Base-by-base conservation (phyloP, 805 yeast species). In the Saturnispora gosingensis region DNA sequence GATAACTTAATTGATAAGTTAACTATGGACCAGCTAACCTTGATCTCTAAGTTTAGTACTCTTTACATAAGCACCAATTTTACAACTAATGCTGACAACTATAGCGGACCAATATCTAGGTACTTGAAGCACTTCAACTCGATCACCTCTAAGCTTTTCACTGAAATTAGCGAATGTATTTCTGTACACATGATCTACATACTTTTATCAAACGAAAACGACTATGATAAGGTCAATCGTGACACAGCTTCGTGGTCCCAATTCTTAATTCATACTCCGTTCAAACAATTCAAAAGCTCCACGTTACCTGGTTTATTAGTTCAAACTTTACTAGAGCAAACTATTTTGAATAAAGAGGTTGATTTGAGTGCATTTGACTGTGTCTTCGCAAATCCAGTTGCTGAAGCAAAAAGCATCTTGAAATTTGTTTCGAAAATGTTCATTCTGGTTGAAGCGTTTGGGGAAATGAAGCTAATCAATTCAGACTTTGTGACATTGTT, bases 41-140 rank as follows among this genome's bases (percentile, higher is more conserved):
- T 81, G 44, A 65, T 80, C 20, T 65, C 80, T 7, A 75, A 84
- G 55, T 64, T 81, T 10, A 68, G 78, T 15, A 65, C 76, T 3
- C 64, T 80, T 5, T 67, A 79, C 38, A 67, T 73, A 18, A 18
- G 24, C 9, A 8, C 42, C 22, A 8, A 38, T 18, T 16, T 38
- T 18, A 38, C n/a, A 10, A 6, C 15, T 13, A 18, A 18, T 11
- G 42, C 42, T 18, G 71, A 71, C 39, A 78, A 76, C 47, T 82
- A 79, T 67, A 75, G 76, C 44, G 90, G 90, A 2, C 89, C 88
- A 13, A 72, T 88, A 34, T 85, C 88, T 16, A 77, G 83, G 57
- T 75, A 78, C 38, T 69, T 87, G 35, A 70, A 86, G 46, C 76
- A 80, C 43, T 85, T 83, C 63, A 76, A 89, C 61, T 82, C 88